phyloP scores from a whole-genome alignment of 2,329 filamentous ascomycete genomes.

The Fusarium bulbicola region DNA sequence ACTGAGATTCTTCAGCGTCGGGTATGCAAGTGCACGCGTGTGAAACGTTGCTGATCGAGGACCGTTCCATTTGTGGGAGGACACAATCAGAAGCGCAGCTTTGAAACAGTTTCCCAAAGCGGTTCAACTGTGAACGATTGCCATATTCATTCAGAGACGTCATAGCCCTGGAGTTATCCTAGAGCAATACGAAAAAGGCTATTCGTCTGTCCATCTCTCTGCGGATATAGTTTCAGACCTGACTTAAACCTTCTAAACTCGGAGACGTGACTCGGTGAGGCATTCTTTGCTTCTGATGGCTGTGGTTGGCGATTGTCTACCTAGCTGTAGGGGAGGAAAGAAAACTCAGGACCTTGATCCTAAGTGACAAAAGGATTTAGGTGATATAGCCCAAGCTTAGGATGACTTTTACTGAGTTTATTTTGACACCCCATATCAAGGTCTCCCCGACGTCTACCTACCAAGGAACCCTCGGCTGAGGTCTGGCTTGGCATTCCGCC shows the following conservation, averaged over 20 bases:
- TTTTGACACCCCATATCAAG: too few species aligned
- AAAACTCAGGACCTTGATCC: too few species aligned
- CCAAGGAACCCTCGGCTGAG: slow-evolving; percentile 9
- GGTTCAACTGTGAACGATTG: not conserved
- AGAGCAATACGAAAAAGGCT: not conserved
- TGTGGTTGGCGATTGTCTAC: not conserved
- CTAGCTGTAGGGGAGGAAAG: too few species aligned
- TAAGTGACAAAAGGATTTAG: too few species aligned
- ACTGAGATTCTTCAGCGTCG: slow-evolving; percentile 9
- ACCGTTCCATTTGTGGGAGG: not conserved
- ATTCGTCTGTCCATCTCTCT: not conserved
- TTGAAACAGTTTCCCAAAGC: not conserved
- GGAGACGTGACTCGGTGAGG: not conserved
- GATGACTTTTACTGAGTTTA: too few species aligned
- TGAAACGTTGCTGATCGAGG: slow-evolving; percentile 9
- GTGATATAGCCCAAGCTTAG: too few species aligned
- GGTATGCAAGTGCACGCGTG: slow-evolving; percentile 22
- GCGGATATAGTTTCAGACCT: not conserved
- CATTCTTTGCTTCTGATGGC: not conserved
- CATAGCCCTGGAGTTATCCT: not conserved
- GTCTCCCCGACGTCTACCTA: not conserved
- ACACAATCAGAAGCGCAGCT: not conserved
- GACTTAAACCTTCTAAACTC: not conserved
- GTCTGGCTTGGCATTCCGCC: slow-evolving; percentile 23
- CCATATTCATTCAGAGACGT: slow-evolving; percentile 1